Conservation (phyloP, 1,284 basidiomycete species). For the Trichosporon inkin region DNA sequence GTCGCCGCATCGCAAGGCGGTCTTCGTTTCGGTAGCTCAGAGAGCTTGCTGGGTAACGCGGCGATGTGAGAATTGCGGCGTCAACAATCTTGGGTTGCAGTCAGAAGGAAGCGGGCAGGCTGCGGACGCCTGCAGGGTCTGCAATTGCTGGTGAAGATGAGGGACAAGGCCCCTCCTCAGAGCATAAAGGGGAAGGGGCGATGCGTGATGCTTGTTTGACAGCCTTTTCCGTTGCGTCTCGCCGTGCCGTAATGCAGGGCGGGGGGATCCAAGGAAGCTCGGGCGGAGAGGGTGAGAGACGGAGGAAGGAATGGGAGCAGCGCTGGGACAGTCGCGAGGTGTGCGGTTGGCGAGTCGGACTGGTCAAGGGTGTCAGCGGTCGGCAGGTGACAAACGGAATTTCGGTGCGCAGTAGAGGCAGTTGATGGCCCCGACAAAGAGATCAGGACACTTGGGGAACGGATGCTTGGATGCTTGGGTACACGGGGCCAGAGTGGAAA, state of each 20-base stretch:
- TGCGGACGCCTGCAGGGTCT: slow-evolving; percentile 6
- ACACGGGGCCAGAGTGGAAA: not conserved
- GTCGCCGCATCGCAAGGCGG: slow-evolving; percentile 3
- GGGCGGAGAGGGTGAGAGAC: not conserved
- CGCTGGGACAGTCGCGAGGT: not conserved
- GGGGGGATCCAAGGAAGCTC: not conserved
- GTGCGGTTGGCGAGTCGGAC: not conserved
- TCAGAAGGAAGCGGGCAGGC: not conserved
- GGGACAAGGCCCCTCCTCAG: not conserved
- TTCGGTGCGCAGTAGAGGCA: not conserved
- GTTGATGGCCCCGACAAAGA: not conserved
- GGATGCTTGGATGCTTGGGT: slow-evolving; percentile 3
- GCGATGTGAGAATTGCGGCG: slow-evolving; percentile 8
- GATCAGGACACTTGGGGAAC: not conserved
- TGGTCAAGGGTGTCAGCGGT: not conserved
- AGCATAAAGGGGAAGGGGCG: not conserved
- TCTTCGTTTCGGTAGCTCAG: slow-evolving; percentile 7
- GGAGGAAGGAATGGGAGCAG: not conserved
- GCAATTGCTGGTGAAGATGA: slow-evolving; percentile 2
- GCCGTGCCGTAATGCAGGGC: not conserved
- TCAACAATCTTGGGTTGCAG: slow-evolving; percentile 7
- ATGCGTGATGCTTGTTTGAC: not conserved
- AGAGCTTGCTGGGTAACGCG: not conserved
- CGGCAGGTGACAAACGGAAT: slow-evolving; percentile 2
- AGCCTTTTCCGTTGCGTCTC: not conserved